Percentiles rank a stretch among this genome's conserved stretches.
These are phyloP conservation scores for Lecanoromycetidae sp. DNA, from an alignment of 2,329 filamentous ascomycete genomes.

Conservation along the genomic window DNA sequence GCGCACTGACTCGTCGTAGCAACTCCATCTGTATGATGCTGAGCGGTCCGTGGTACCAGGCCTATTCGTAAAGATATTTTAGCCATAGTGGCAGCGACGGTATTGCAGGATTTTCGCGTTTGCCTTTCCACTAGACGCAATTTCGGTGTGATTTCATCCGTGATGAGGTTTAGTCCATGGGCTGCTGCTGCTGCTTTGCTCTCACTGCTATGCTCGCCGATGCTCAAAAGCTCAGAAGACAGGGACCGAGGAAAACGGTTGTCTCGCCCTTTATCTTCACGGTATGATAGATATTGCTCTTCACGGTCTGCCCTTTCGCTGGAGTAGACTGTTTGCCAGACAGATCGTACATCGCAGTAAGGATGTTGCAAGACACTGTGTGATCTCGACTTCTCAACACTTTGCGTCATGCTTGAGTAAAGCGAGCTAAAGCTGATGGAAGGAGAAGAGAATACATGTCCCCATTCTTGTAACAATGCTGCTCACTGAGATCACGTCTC, in stretches of 20 bases:
- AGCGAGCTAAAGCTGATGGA: conserved; percentile 23
- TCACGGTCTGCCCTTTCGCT: conserved; percentile 11
- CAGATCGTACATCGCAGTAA: conserved; percentile 14
- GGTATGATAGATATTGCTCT: conserved; percentile 1
- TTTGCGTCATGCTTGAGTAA: conserved; percentile 25
- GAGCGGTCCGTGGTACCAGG: no score
- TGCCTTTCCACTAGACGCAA: neutral
- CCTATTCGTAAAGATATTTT: neutral
- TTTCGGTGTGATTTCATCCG: neutral
- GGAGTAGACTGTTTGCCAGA: conserved; percentile 18
- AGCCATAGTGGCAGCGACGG: neutral
- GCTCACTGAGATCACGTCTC: neutral
- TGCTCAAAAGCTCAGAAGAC: conserved; percentile 13
- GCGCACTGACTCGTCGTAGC: no score
- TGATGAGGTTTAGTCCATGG: neutral
- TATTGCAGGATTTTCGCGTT: neutral
- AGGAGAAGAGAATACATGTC: conserved; percentile 16
- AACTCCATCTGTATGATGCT: no score
- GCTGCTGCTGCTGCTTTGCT: conserved; percentile 12
- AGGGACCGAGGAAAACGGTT: neutral
- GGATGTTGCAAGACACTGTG: conserved; percentile 37
- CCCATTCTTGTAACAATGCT: neutral
- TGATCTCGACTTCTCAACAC: conserved; percentile 45
- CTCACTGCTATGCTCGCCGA: conserved; percentile 19
- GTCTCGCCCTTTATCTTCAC: conserved; percentile 2